A percentile compares a stretch with the other conserved stretches of the same genome.
These are phyloP conservation scores for Colletotrichum sp. DNA, from an alignment of 2,329 filamentous ascomycete genomes.

Conservation along the genomic window DNA sequence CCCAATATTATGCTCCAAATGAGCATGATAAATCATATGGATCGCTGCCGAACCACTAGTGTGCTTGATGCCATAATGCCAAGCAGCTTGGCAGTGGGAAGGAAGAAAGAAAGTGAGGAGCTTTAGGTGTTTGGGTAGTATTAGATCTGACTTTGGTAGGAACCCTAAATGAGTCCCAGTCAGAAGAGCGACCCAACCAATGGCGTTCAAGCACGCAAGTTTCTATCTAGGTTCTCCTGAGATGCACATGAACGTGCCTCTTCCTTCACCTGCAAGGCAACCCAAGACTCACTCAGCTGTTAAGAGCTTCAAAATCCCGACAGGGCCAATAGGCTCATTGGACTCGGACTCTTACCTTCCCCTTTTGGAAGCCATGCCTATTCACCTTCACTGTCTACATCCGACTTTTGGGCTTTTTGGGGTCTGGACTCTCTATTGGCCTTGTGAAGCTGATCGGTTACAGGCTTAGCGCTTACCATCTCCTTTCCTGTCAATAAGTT, in stretches of 20 bases:
- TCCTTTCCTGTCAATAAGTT: background rate
- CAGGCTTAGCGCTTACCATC: background rate
- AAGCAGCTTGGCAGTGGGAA: background rate
- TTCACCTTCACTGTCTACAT: background rate
- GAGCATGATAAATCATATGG: background rate
- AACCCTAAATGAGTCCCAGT: background rate
- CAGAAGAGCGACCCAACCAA: background rate
- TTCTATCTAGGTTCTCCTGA: background rate
- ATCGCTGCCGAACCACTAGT: background rate
- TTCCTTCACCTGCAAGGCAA: background rate
- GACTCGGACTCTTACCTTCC: background rate
- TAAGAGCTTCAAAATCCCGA: background rate
- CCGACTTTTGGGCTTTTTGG: background rate
- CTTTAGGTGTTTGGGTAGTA: background rate
- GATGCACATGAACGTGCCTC: background rate
- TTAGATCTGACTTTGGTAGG: background rate
- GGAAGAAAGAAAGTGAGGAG: background rate
- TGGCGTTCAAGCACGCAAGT: background rate
- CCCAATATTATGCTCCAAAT: fast-evolving
- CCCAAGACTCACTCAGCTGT: background rate
- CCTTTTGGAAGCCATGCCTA: background rate
- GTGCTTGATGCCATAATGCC: background rate
- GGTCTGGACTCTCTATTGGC: background rate
- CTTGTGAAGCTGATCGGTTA: background rate
- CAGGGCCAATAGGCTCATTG: background rate